Base-by-base conservation (phyloP, 192 early-diverging fungal species). In the Coemansia sp. region DNA sequence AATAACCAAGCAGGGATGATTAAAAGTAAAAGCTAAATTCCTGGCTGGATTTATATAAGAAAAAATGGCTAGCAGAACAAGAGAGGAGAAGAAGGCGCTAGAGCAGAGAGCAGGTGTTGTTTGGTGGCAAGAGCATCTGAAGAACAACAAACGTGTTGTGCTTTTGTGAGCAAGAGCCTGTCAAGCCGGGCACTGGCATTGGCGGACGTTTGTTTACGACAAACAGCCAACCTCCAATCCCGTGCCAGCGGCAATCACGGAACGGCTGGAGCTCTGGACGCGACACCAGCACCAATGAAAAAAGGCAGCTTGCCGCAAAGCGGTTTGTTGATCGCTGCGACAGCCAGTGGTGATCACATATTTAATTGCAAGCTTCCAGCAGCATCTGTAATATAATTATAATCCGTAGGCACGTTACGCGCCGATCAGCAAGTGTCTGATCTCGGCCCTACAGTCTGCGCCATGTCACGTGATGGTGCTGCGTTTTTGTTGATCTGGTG, bases 11-110 rank as follows among this genome's bases (percentile, higher is more conserved):
- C 57, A 59, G 15, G 39, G 57, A 41, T 41, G 57, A 59, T 59
- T 59, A 59, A 59, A 19, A 59, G 57, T 59, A 59, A 19, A 59
- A 59, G 39, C 57, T 13, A 59, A 59, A 59, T 41, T 59, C 36
- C 19, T 22, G 12, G 51, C 51, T 22, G 51, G 26, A 54, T 54
- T 54, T 54, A 54, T 54, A 54, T 54, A 54, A 26, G 21, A 54
- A 54, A 54, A 32, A 32, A 47, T 47, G n/a, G 46, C 57, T 39
- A 26, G 51, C 6, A 41, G 39, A 37, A 59, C 39, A 41, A 59
- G 57, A 59, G 39, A 56, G 39, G 16, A 59, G 57, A 59, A 22
- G 16, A 41, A 40, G 46, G 39, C 32, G 57, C 16, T 5, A 10
- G 5, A 37, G 57, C 57, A 26, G 3, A 54, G 18, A 49, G 43